phyloP scores from a whole-genome alignment of 2,329 filamentous ascomycete species.

The Claviceps sp. region DNA sequence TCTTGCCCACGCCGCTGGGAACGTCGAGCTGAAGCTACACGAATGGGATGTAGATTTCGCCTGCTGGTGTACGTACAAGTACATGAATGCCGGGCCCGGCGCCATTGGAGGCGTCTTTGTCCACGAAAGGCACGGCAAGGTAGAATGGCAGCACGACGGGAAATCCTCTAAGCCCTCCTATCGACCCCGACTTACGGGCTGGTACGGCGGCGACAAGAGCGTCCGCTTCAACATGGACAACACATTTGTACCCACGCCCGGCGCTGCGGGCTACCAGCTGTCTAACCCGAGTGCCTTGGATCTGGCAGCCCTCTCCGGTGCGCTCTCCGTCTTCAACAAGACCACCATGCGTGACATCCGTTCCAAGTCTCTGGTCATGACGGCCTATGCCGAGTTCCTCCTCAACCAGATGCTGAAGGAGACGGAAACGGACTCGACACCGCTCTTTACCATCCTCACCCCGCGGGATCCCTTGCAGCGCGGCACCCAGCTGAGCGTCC shows the following conservation, averaged over 20 bases:
- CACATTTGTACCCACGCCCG: constrained; percentile 60
- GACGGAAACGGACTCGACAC: constrained; percentile 12
- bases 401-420: constrained; percentile 33
- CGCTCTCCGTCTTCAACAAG: constrained; percentile 59
- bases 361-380: constrained; percentile 58
- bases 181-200: constrained; percentile 59
- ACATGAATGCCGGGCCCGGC: constrained; percentile 76
- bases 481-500: constrained; percentile 67
- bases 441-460: constrained; percentile 52
- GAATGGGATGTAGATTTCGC: constrained; percentile 90
- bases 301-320: constrained; percentile 58
- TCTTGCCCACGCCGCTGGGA: constrained; percentile 74
- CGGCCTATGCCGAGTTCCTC: constrained; percentile 61
- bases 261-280: constrained; percentile 72
- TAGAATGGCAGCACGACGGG: constrained; percentile 24
- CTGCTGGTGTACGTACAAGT: constrained; percentile 91
- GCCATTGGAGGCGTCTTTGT: constrained; percentile 71
- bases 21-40: constrained; percentile 66
- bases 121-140: constrained; percentile 56
- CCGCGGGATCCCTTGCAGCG: constrained; percentile 53
- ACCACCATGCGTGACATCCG: constrained; percentile 58
- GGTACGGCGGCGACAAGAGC: constrained; percentile 74
- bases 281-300: constrained; percentile 72
- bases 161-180: constrained; percentile 29
- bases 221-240: constrained; percentile 77